phyloP scores from a whole-genome alignment of 208 protist genomes.

The Wallacemonas collosoma region DNA sequence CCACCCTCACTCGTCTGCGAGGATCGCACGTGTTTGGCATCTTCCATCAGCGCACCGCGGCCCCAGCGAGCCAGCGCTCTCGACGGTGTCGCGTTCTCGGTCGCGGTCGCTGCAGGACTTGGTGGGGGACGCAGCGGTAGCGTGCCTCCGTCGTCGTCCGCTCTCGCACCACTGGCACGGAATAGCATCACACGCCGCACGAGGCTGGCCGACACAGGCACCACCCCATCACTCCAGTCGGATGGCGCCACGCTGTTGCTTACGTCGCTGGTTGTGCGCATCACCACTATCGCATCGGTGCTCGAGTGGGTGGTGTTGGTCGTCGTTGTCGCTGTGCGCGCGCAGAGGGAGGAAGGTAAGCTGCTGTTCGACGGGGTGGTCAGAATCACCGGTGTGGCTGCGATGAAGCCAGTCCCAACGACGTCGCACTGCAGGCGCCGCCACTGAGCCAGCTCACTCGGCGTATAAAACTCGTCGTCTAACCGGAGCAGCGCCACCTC shows the following conservation, averaged over 20 bases:
- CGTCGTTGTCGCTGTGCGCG: constrained; percentile 7
- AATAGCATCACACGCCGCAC: neutral
- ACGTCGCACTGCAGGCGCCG: constrained; percentile 25
- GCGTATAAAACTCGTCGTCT: constrained; percentile 33
- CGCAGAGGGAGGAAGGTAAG: constrained; percentile 14
- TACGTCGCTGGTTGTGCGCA: constrained; percentile 6
- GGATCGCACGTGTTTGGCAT: neutral
- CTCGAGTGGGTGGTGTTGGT: neutral
- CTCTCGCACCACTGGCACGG: no score
- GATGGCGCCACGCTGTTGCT: neutral
- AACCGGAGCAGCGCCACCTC: constrained; percentile 38
- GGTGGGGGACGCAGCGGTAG: no score
- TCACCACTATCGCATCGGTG: constrained; percentile 7
- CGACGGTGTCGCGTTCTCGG: neutral
- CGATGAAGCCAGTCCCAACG: constrained; percentile 24
- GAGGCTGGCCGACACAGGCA: neutral
- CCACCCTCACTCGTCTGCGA: neutral
- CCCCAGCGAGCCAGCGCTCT: neutral
- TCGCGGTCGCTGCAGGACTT: no score
- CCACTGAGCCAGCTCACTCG: constrained; percentile 32
- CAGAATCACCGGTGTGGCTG: neutral
- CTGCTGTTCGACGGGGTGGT: constrained; percentile 4
- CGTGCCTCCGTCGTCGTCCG: no score
- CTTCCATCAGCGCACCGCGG: neutral
- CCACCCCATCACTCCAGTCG: constrained; percentile 1